Base-by-base conservation (phyloP, 169 alveolate genomes). In the Theileria orientalis region DNA sequence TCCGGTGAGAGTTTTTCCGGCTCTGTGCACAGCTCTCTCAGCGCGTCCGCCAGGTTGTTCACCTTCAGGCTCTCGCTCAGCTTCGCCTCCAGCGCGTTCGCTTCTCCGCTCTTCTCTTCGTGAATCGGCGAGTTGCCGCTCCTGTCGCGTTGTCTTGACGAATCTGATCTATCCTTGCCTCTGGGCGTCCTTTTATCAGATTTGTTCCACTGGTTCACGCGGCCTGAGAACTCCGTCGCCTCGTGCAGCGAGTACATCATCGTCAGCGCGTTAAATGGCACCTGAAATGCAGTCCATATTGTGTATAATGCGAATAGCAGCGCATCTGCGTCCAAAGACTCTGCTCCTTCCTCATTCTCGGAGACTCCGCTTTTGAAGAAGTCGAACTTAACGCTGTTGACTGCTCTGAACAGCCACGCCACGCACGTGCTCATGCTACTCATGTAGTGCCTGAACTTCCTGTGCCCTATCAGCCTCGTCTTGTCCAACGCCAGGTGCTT, bases 221-320 rank as follows among this genome's bases (percentile, higher is more conserved):
- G 16, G 16, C 9, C 9, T 9, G 9, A 5, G 9, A 37, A 37
- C 5, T 37, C 44, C 9, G 5, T 9, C 5, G 44, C 5, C 9
- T 37, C 44, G 9, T 5, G 9, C 16, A 37, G 44, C 5, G 76
- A 54, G 37, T 76, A 76, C 27, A 76, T 40, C 2, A 76, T 56
- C 19, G 63, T 67, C 35, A 76, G 57, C n/a, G 79, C 67, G 3
- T 80, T 76, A 35, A 76, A 76, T 5, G 85, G 85, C 30, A 76
- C 30, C 27, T 76, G 29, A 19, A 76, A 76, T 19, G 79, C 85
- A 27, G 59, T 27, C 46, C 61, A 52, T 1, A 76, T 47, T 19
- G 79, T 61, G 2, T 42, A 25, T 11, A 76, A 40, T n/a, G 71
- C 85, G 1, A 37, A 49, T 5, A 76, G 51, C n/a, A 76, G 29